Conservation (phyloP, 148 eudicot genomes). For the Rhododendron griersonianum region DNA sequence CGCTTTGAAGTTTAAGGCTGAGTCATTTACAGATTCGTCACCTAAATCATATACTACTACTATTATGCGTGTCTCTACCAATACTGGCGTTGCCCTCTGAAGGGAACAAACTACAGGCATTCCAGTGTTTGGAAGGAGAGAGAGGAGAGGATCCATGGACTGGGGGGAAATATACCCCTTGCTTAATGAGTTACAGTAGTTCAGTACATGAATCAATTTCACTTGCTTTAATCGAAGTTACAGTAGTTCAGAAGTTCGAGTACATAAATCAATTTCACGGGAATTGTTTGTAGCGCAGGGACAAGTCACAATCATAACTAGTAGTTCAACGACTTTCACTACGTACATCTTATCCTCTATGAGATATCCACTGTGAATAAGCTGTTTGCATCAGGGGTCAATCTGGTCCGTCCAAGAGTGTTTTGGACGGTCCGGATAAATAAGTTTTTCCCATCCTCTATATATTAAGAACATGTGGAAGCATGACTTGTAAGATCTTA, state of each 20-base stretch:
- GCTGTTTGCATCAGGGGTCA: too few species aligned
- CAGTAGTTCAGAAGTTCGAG: too few species aligned
- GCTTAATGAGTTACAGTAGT: too few species aligned
- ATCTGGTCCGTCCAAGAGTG: too few species aligned
- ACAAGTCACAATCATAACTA: neutral
- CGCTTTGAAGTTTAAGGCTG: neutral
- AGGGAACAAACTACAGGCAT: neutral
- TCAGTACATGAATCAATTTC: neutral
- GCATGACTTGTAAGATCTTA: neutral
- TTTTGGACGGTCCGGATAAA: too few species aligned
- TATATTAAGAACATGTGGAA: neutral
- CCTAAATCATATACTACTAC: neutral
- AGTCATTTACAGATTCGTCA: neutral
- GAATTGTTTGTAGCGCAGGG: neutral
- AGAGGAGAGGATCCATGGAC: neutral
- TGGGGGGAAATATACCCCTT: too few species aligned
- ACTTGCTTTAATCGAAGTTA: too few species aligned
- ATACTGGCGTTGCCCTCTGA: neutral
- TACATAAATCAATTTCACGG: neutral
- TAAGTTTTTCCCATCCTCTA: too few species aligned
- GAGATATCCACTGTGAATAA: too few species aligned
- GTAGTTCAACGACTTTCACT: neutral
- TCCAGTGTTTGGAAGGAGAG: neutral
- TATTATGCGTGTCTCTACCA: neutral
- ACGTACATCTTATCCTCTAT: neutral